Conservation (phyloP, 1,139 yeast species). For the Hyphopichia pseudoburtonii region DNA sequence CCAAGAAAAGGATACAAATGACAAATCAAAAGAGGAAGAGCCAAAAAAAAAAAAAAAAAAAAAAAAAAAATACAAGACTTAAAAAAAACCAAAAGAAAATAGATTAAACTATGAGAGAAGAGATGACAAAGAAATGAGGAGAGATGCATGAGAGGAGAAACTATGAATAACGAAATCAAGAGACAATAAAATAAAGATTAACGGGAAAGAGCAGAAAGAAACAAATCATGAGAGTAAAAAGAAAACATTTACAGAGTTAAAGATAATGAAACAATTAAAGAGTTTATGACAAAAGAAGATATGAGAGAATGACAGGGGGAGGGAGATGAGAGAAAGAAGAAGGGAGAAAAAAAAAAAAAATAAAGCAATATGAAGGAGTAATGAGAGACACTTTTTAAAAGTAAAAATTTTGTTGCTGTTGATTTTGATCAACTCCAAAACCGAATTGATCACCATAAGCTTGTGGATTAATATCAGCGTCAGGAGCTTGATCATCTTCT, state of each 20-base stretch:
- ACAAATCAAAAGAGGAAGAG: too few relatives aligned
- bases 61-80: too few relatives aligned
- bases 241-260: too few relatives aligned
- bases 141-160: slow-evolving; percentile 4
- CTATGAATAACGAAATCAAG: too few relatives aligned
- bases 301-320: background rate
- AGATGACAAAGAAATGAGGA: background rate
- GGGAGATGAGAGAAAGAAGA: background rate
- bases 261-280: too few relatives aligned
- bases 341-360: background rate
- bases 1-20: too few relatives aligned
- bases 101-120: background rate
- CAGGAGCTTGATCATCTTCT: slow-evolving; percentile 74
- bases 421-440: slow-evolving; percentile 64
- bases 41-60: too few relatives aligned
- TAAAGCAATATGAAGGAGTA: background rate
- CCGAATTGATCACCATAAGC: slow-evolving; percentile 84
- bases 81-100: too few relatives aligned
- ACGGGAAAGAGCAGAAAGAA: too few relatives aligned
- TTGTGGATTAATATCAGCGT: slow-evolving; percentile 79
- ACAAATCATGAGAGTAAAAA: too few relatives aligned
- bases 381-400: slow-evolving; percentile 25
- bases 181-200: too few relatives aligned
- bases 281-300: too few relatives aligned
- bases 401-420: slow-evolving; percentile 51